phyloP scores from a whole-genome alignment of 1,284 basidiomycete genomes.

The Ceratobasidium sp. region DNA sequence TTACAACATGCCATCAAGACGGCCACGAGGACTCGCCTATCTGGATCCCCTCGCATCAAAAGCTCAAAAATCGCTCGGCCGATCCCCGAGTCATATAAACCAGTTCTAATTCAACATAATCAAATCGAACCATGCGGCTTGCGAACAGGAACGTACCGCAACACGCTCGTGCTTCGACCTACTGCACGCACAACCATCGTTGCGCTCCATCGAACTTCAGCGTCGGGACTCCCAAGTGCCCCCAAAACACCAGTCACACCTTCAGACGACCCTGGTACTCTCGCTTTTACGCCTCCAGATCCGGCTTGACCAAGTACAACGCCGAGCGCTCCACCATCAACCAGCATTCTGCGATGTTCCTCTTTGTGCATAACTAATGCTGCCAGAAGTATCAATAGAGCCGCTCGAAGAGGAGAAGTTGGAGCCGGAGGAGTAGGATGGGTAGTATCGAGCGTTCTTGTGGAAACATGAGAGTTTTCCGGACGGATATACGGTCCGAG shows the following conservation, averaged over 20 bases:
- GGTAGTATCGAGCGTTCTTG: neutral
- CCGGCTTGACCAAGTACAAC: neutral
- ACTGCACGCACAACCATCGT: constrained; percentile 26
- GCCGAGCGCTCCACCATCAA: constrained; percentile 6
- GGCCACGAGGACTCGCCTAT: constrained; percentile 21
- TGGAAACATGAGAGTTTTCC: neutral
- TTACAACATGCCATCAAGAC: constrained; percentile 29
- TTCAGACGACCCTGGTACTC: neutral
- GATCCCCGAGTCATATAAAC: constrained; percentile 34
- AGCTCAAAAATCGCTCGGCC: constrained; percentile 28
- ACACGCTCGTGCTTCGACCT: constrained; percentile 23
- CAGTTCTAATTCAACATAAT: neutral
- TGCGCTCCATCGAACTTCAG: constrained; percentile 20
- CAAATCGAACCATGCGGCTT: neutral
- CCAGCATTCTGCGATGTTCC: constrained; percentile 2
- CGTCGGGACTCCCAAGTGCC: constrained; percentile 7
- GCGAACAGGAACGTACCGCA: neutral
- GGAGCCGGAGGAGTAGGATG: constrained; percentile 11
- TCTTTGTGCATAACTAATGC: constrained; percentile 22
- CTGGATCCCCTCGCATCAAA: constrained; percentile 24
- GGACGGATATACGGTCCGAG: constrained; percentile 19
- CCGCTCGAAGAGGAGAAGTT: constrained; percentile 11
- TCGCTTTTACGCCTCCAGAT: neutral
- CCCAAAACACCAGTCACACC: constrained; percentile 31
- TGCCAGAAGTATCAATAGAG: constrained; percentile 17